Percentiles rank a stretch among this genome's conserved stretches.
Evolutionary conservation across 352 stramenopile species (phyloP).

Genomic region (Phytophthora constricta): DNA sequence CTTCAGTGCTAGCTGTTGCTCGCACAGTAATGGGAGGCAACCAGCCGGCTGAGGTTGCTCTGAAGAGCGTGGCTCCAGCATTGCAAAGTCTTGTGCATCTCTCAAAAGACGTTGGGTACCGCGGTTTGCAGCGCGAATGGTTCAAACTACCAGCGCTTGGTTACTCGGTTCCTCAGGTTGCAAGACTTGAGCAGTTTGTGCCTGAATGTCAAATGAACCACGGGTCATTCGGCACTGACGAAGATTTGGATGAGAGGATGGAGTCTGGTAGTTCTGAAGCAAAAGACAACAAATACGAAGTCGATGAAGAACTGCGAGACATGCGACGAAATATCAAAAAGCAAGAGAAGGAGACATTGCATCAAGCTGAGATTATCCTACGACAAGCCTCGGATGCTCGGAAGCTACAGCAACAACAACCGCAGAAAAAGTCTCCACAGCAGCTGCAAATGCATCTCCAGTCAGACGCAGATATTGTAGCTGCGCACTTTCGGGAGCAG

Average conservation of each 20-base stretch:
- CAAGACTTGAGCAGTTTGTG: constrained; percentile 42
- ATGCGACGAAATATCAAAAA: constrained; percentile 47
- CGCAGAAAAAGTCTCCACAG: constrained; percentile 12
- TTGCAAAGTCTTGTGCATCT: constrained; percentile 23
- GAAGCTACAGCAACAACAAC: constrained; percentile 18
- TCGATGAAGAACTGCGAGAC: constrained; percentile 24
- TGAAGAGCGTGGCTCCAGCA: constrained; percentile 32
- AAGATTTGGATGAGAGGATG: background rate
- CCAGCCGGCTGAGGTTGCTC: constrained; percentile 25
- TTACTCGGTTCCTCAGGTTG: constrained; percentile 37
- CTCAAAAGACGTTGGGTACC: constrained; percentile 20
- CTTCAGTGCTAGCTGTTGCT: constrained; percentile 5
- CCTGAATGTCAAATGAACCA: constrained; percentile 29
- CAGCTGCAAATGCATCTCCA: constrained; percentile 14
- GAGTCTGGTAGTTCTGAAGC: background rate
- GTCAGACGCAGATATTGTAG: constrained; percentile 38
- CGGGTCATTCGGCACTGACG: background rate
- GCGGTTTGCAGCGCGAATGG: constrained; percentile 35
- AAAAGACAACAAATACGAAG: constrained; percentile 18
- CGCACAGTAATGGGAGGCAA: constrained; percentile 27
- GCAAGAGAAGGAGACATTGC: constrained; percentile 53
- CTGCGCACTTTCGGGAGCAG: constrained; percentile 59
- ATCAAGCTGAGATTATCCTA: constrained; percentile 53
- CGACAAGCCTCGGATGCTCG: constrained; percentile 25
- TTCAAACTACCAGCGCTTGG: constrained; percentile 21